phyloP scores from a whole-genome alignment of 768 basidiomycete genomes.

The Panaeolus papilionaceus region DNA sequence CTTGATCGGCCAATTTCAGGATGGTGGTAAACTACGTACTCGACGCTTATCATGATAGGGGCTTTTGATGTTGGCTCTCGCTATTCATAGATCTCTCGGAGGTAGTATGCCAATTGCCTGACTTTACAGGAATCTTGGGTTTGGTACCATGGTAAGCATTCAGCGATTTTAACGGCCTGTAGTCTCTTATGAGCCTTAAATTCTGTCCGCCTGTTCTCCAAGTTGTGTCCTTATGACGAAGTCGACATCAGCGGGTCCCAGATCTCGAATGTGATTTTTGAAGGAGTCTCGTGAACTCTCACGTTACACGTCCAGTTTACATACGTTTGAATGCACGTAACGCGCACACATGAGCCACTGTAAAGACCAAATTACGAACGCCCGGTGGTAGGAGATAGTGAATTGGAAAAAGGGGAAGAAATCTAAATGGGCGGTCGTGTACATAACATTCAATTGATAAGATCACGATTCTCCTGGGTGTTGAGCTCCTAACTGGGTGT shows the following conservation, averaged over 20 bases:
- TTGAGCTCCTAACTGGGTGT: slow-evolving; percentile 6
- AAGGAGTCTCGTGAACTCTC: background rate
- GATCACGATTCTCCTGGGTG: background rate
- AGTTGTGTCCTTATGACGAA: background rate
- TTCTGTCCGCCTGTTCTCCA: background rate
- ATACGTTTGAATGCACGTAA: background rate
- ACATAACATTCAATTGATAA: background rate
- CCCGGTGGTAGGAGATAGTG: slow-evolving; percentile 12
- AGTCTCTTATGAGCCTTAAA: background rate
- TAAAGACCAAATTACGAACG: background rate
- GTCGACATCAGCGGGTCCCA: background rate
- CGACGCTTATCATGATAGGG: background rate
- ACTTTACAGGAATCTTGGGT: background rate
- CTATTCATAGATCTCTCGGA: background rate
- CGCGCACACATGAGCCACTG: background rate
- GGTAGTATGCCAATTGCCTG: background rate
- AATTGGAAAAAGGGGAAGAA: background rate
- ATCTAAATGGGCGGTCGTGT: slow-evolving; percentile 6
- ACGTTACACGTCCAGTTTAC: background rate
- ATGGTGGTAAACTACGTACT: background rate
- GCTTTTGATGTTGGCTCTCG: background rate
- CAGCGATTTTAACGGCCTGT: background rate
- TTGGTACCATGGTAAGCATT: background rate
- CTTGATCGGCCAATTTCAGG: background rate
- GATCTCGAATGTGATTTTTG: background rate